phyloP scores from a whole-genome alignment of 1,139 yeast species.

The Geotrichum citri-aurantii region DNA sequence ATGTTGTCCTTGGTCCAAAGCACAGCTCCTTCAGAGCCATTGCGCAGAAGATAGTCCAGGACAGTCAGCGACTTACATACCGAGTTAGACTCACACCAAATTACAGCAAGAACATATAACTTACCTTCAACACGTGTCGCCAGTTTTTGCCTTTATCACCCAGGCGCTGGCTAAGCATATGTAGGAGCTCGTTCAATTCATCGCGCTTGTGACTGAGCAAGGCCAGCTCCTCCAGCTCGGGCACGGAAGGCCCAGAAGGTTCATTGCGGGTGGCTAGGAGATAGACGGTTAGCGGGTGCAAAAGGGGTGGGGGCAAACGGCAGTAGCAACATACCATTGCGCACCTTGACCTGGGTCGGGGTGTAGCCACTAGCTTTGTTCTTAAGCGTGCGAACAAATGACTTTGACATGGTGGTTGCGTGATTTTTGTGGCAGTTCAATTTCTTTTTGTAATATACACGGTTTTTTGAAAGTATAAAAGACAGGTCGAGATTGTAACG shows the following conservation, averaged over 20 bases:
- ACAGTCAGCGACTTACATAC: conserved; percentile 56
- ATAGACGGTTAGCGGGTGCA: background rate
- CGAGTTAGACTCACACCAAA: background rate
- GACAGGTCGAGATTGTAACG: background rate
- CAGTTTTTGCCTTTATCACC: conserved; percentile 97
- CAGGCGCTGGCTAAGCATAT: conserved; percentile 86
- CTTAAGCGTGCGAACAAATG: conserved; percentile 78
- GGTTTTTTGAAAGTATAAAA: background rate
- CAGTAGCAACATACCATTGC: conserved; percentile 46
- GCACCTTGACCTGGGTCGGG: conserved; percentile 74
- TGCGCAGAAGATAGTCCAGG: conserved; percentile 78
- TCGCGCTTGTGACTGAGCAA: conserved; percentile 65
- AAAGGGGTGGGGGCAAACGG: background rate
- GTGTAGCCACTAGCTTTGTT: conserved; percentile 94
- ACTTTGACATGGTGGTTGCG: conserved; percentile 52
- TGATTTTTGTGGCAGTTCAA: background rate
- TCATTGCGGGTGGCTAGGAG: conserved; percentile 83
- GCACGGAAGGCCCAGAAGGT: conserved; percentile 73
- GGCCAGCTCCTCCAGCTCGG: conserved; percentile 81
- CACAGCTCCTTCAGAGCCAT: conserved; percentile 87
- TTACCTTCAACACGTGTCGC: conserved; percentile 85
- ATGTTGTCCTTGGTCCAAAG: conserved; percentile 91
- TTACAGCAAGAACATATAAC: background rate
- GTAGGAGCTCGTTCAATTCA: conserved; percentile 88
- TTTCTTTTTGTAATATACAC: background rate